Base-by-base conservation (phyloP, 1,284 basidiomycete species). In the Paramarasmius palmivorus region DNA sequence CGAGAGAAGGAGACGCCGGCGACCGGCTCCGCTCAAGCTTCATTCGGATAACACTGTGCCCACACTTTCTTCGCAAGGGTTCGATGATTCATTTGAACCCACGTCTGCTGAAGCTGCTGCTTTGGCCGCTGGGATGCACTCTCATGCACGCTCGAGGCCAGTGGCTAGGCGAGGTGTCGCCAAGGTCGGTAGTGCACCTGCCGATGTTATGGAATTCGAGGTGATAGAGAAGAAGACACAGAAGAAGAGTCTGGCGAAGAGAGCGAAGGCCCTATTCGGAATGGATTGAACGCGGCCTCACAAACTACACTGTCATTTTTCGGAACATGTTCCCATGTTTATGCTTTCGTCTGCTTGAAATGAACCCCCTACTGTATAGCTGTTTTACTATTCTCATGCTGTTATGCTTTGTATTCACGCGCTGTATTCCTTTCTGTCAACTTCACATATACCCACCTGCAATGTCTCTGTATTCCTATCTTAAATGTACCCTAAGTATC, bases 211-310 rank as follows among this genome's bases (percentile, higher is more conserved):
- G 15, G 14, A 9, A 4, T 46, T 46, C n/a, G 44, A 46, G 17
- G 25, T 22, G 22, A 23, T 23, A 8, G 22, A 7, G 12, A 23
- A 15, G 12, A 46, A 32, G 17, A 15, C 25, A 26, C 76, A 57
- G 61, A 26, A 32, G 17, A 46, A 15, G 44, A 32, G 15, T 29
- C 19, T 46, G 25, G 44, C 44, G 12, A 46, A 68, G 29, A 72
- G 93, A 14, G 91, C 89, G 10, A 70, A 72, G 55, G 55, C 59
- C 14, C 53, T 74, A 41, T 78, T 78, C 40, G 83, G 84, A 3
- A 86, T 95, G 81, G 86, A 78, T n/a, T 46, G 7, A 46, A 2
- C 10, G 17, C 5, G n/a, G 10, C 4, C 17, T 22, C 19, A 17
- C 29, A 6, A 32, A 32, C 29, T 32, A 6, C 29, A 32, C 29